Conservation (phyloP, 371 early-diverging fungal species). For the Phascolomyces articulosus region DNA sequence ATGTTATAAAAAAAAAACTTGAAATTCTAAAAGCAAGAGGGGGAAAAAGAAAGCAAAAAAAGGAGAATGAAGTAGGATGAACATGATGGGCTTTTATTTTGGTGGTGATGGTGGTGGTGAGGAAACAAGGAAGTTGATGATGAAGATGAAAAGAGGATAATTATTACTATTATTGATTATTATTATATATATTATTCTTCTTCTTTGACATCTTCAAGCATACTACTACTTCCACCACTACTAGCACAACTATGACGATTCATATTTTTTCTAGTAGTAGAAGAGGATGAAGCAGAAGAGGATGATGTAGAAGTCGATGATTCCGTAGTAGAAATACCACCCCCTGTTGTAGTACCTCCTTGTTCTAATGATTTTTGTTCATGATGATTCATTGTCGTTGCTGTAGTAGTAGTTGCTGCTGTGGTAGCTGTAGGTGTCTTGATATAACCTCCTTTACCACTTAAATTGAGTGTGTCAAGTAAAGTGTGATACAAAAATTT, state of each 20-base stretch:
- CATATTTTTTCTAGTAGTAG: conserved; percentile 2
- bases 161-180: neutral
- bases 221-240: conserved; percentile 27
- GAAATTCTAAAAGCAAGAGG: no score
- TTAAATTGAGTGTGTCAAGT: conserved; percentile 62
- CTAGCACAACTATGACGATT: conserved; percentile 20
- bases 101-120: neutral
- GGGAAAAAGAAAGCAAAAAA: conserved; percentile 7
- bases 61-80: no score
- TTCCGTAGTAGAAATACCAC: conserved; percentile 1
- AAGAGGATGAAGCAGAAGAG: conserved; percentile 6
- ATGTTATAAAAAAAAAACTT: no score
- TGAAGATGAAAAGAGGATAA: neutral
- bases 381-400: no score
- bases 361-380: no score
- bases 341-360: no score
- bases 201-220: conserved; percentile 24
- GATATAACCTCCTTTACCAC: conserved; percentile 44
- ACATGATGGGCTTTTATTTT: no score
- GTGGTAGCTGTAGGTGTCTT: conserved; percentile 2
- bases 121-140: neutral
- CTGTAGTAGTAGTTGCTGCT: conserved; percentile 1
- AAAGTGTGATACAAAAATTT: conserved; percentile 86
- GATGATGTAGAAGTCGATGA: neutral
- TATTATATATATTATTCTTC: conserved; percentile 8